Percentiles rank a stretch among this genome's conserved stretches.
phyloP scores from a whole-genome alignment of 2,329 filamentous ascomycete species.

The Aureobasidium sp. region DNA sequence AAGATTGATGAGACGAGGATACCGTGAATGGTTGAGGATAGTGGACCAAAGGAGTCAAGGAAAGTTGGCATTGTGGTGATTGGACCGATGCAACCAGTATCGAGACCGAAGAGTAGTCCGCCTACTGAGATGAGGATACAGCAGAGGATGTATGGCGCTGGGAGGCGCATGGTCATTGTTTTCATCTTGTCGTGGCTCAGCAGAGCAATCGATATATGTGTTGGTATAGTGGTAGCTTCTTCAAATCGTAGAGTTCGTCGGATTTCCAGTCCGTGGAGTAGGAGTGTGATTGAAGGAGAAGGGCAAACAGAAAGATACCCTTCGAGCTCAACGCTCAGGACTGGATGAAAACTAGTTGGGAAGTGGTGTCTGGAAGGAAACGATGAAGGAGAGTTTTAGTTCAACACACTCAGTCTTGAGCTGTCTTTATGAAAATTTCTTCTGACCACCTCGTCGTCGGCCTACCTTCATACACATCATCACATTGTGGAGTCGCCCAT shows the following conservation, averaged over 20 bases:
- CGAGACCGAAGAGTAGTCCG: conserved; percentile 15
- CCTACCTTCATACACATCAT: neutral
- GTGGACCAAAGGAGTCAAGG: conserved; percentile 36
- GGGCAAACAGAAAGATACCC: no score
- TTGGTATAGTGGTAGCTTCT: no score
- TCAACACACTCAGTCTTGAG: neutral
- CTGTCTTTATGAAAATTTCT: neutral
- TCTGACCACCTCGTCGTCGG: neutral
- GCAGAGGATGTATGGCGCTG: neutral
- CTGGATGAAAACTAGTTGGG: no score
- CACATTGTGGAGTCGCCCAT: neutral
- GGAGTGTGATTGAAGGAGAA: no score
- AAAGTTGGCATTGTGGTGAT: conserved; percentile 48
- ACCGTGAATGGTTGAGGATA: conserved; percentile 44
- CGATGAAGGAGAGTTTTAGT: neutral
- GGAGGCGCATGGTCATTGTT: neutral
- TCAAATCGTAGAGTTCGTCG: no score
- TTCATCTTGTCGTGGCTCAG: neutral
- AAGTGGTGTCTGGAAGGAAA: neutral
- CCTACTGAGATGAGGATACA: neutral
- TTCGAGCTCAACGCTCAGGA: no score
- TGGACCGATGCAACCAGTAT: conserved; percentile 47
- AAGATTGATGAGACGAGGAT: conserved; percentile 49
- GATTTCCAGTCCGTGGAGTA: no score
- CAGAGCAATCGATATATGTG: no score